Base-by-base conservation (phyloP, 2,329 filamentous ascomycete genomes). In the Penicillium palitans region DNA sequence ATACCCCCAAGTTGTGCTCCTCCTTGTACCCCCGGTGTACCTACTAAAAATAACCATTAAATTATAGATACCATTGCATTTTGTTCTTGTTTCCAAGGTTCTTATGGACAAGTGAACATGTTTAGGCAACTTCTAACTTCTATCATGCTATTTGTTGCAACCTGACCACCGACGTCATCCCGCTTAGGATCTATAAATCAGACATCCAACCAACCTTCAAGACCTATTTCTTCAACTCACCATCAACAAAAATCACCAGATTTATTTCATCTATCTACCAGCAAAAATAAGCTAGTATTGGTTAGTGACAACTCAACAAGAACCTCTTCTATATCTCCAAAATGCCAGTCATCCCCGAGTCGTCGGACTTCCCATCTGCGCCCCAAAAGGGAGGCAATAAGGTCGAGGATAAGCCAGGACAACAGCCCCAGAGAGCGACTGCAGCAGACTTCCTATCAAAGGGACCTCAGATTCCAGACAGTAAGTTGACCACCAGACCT, bases 401-500 rank as follows among this genome's bases (percentile, higher is more conserved):
- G 48, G 37, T 51, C 29, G 45, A 60, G 40, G 61, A 62, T 41
- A 64, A 63, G 71, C 31, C 74, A 68, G 59, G 69, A 64, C 48
- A 78, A 75, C 58, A 70, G n/a, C 47, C 39, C 3, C 52, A 71
- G 51, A 76, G 76, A 57, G 70, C 75, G 25, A 66, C 66, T 6
- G 68, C 69, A 6, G 53, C 66, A 29, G 72, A 78, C 52, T 63
- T 72, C 55, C 52, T 76, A 21, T 74, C 74, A 13, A 80, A 80
- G 62, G 80, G 79, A 17, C 79, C 80, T 37, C 72, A 77, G 31
- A 78, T 81, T 46, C 72, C 80, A 27, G 70, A 75, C 17, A 66
- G 74, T 76, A 57, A 61, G 74, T 56, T 9, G n/a, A 15, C 40
- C 39, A 10, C 29, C 19, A 35, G 19, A 21, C n/a, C 9, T 13